Evolutionary conservation across 2,329 filamentous ascomycete species (phyloP).

Genomic region (Ascochyta lentis): DNA sequence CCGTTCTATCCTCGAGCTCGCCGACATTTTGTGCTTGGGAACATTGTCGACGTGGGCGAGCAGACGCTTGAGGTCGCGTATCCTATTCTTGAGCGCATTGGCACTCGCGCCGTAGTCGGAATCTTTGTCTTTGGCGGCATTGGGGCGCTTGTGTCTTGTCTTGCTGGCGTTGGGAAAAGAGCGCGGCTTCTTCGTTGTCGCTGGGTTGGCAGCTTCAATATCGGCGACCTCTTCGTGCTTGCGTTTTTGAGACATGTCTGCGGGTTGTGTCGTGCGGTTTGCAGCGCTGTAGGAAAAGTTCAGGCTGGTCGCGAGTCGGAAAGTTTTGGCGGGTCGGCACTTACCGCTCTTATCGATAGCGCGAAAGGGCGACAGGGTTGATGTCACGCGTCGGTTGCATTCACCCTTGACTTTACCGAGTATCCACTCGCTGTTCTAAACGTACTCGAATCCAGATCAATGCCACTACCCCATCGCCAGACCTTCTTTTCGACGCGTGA

Average conservation of each 20-base stretch:
- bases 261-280: neutral
- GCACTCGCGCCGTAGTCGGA: constrained; percentile 47
- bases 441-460: neutral
- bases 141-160: constrained; percentile 26
- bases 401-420: constrained; percentile 15
- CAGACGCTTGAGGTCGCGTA: constrained; percentile 71
- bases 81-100: constrained; percentile 73
- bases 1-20: constrained; percentile 70
- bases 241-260: constrained; percentile 46
- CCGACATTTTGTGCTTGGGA: constrained; percentile 61
- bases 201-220: constrained; percentile 16
- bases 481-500: neutral
- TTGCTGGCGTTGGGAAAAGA: constrained; percentile 27
- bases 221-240: constrained; percentile 37
- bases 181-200: constrained; percentile 35
- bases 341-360: constrained; percentile 5
- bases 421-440: neutral
- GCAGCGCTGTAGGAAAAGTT: constrained; percentile 15
- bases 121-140: constrained; percentile 30
- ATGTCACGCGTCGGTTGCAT: constrained; percentile 30
- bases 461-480: neutral
- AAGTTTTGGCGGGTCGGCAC: constrained; percentile 46
- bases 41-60: constrained; percentile 64
- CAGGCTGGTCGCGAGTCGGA: constrained; percentile 6
- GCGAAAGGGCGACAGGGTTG: constrained; percentile 7